Evolutionary conservation across 1,139 yeast species (phyloP), one percentile per base, ranked within the genome.

Genomic region (Sporopachydermia cereana): DNA sequence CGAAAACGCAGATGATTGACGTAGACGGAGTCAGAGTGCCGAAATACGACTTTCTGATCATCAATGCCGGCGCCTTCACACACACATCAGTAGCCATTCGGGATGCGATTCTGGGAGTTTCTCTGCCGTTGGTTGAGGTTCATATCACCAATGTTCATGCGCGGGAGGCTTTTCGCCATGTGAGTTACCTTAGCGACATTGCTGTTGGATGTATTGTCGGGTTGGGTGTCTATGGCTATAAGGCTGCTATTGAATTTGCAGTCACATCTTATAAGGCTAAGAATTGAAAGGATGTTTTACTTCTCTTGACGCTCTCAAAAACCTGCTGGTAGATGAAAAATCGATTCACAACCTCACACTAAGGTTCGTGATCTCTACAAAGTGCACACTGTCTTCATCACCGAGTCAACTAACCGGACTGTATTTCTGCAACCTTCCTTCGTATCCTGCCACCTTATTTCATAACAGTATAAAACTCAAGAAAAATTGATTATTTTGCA

Each of bases 61-160:
- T 71, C 46, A 71, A 71, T 53, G 76, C 76, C 9, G 76, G 76
- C 43, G 76, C 76, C 4, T 71, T 69, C 51, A 71, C 76, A 1
- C 76, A 71, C 49, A 71, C 76, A 1, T 69, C 74, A 0, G 69
- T 71, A 18, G 76, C 72, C 1, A 62, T 71, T 21, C 64, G 76
- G 50, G 76, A 71, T 54, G 76, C 76, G 1, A 59, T 71, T 36
- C 55, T 70, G 42, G 72, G 69, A 27, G 71, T 72, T 3, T 68
- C 67, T 20, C 71, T 70, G 45, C 76, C 76, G 23, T 44, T 44
- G 24, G 43, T 71, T 34, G 76, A 71, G 51, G 63, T 71, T 7
- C 76, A 71, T 51, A 69, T 71, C 52, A 70, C 76, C 43, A 71
- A 71, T 51, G 71, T 70, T 31, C 75, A 71, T 49, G 71, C 68